Evolutionary conservation across 2,329 filamentous ascomycete species (phyloP).

Genomic region (Albophoma yamanashiensis): DNA sequence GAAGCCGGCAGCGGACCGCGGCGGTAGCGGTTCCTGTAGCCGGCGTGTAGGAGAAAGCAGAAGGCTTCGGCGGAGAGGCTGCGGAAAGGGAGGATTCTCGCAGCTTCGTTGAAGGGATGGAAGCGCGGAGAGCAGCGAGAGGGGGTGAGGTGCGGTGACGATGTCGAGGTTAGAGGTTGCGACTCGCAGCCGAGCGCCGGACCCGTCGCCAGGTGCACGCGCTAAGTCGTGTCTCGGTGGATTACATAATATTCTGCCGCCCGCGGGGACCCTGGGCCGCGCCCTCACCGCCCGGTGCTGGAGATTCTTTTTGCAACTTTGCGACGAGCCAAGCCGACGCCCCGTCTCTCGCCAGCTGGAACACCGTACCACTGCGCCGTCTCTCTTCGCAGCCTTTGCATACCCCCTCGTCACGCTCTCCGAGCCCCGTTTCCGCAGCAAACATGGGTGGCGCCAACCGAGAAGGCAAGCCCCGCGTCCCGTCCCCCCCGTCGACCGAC

Average conservation of each 20-base stretch:
- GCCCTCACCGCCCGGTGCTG: not conserved
- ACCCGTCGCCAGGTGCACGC: not conserved
- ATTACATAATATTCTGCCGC: conserved; percentile 2
- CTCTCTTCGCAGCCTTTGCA: not conserved
- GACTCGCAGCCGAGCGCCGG: not conserved
- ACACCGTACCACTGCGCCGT: not conserved
- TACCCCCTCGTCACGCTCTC: not conserved
- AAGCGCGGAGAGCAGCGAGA: not conserved
- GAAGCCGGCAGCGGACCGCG: not conserved
- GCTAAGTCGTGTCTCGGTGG: not conserved
- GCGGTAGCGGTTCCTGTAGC: not conserved
- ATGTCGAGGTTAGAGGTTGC: not conserved
- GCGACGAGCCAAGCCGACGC: not conserved
- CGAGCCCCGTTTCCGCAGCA: not conserved
- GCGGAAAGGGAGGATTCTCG: not conserved
- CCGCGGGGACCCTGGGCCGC: not conserved
- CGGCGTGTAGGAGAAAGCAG: not conserved
- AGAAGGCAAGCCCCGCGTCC: conserved; percentile 21
- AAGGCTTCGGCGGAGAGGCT: not conserved
- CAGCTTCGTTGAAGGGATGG: not conserved
- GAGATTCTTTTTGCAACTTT: not conserved
- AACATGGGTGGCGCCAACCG: conserved; percentile 27
- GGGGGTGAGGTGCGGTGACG: not conserved
- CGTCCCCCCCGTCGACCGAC: not conserved
- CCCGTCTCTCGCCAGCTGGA: not conserved